Percentiles rank a stretch among this genome's conserved stretches.
These are phyloP conservation scores for Vitis cinerea DNA, from an alignment of 164 flowering plant species.

Conservation along the genomic window DNA sequence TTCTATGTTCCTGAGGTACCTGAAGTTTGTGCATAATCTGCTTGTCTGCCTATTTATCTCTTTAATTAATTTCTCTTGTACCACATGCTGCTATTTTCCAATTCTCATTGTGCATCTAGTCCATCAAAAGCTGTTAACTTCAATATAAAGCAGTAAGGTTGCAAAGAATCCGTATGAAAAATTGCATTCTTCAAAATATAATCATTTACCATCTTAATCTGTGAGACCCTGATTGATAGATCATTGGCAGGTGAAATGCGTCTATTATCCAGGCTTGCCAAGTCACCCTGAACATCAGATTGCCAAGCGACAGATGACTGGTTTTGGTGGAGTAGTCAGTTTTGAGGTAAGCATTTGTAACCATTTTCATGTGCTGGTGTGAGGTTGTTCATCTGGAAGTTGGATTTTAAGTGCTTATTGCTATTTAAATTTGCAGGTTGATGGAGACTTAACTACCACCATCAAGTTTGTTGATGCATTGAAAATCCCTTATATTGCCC, in stretches of 20 bases:
- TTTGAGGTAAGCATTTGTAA: constrained; percentile 67
- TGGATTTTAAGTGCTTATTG: neutral
- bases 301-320: constrained; percentile 87
- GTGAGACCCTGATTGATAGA: too few relatives aligned
- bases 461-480: constrained; percentile 72
- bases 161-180: too few relatives aligned
- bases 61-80: too few relatives aligned
- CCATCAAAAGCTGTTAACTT: too few relatives aligned
- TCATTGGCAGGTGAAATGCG: constrained; percentile 62
- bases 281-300: constrained; percentile 91
- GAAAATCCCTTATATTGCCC: constrained; percentile 89
- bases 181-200: too few relatives aligned
- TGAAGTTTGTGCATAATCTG: too few relatives aligned
- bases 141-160: too few relatives aligned
- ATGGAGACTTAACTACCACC: constrained; percentile 75
- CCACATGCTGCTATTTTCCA: too few relatives aligned
- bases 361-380: neutral
- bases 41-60: too few relatives aligned
- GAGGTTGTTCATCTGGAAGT: neutral
- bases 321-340: constrained; percentile 98
- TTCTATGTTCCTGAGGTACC: too few relatives aligned
- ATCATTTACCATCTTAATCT: too few relatives aligned
- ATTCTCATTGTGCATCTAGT: too few relatives aligned
- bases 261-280: constrained; percentile 89
- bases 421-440: constrained; percentile 45